Evolutionary conservation across 1,284 basidiomycete species (phyloP), one percentile per base, ranked within the genome.

Genomic region (Melampsora larici-populina): DNA sequence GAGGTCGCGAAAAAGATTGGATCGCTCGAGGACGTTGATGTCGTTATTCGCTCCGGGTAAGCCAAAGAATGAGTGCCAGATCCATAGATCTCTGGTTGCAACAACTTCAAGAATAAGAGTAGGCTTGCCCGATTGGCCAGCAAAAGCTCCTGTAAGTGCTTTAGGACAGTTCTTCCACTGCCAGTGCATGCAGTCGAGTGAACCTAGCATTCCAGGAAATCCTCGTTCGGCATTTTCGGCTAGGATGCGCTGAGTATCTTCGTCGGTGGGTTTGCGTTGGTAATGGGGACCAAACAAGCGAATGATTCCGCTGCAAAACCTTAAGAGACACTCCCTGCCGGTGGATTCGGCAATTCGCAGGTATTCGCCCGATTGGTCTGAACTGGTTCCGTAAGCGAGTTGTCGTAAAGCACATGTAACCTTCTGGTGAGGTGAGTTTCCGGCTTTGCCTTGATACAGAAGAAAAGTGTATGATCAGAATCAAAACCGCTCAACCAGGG

Each of bases 331-430:
- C 36, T 67, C 72, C 0, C 67, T n/a, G 15, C 64, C 72, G 1
- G 72, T 75, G 17, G 63, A 58, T 31, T 75, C 72, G 2, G 64
- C 64, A n/a, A 75, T 36, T 13, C 72, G 29, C n/a, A 75, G 36
- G 21, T 75, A 75, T 15, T 43, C 1, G 26, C 58, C 64, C 48
- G 58, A 15, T 24, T 66, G 40, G 8, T 33, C 64, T 15, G 46
- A 46, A 8, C 40, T 8, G 5, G 55, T 67, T 11, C 72, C 72
- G 58, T 75, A 55, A 18, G 21, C n/a, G n/a, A n/a, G n/a, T n/a
- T n/a, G n/a, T n/a, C n/a, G n/a, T n/a, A n/a, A n/a, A n/a, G n/a
- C n/a, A 11, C 36, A 46, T 0, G 58, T 15, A 0, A 75, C 72
- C 29, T 75, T 75, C n/a, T 75, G 72, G 5, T 51, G 29, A 2